Evolutionary conservation across 768 basidiomycete species (phyloP), one percentile per base, ranked within the genome.

Genomic region (Phanerochaete sordida): DNA sequence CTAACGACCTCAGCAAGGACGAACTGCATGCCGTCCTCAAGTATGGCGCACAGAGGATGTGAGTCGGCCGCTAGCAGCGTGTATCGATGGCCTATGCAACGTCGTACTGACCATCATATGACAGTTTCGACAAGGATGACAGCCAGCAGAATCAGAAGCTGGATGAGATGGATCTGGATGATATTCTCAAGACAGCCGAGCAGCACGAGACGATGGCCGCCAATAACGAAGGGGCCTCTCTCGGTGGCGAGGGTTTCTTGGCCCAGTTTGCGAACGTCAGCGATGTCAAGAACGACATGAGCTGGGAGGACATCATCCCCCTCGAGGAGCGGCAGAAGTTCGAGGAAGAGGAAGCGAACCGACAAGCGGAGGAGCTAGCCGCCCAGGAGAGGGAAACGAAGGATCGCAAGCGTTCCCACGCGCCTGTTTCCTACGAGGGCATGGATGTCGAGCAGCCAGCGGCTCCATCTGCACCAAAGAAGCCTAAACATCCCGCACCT

Each of bases 291-390:
- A 93, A 95, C 70, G 96, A 98, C 76, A 94, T 96, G 86, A 93
- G 74, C 68, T 99, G 97, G 97, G 97, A 99, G 70, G 97, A 98
- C 62, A 98, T 99, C 73, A 98, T 99, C 66, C 97, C 97, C 19
- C 72, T 90, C 9, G 94, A 95, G 24, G 94, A 94, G 68, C 88
- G 97, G 6, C 86, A 88, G 72, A 87, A 84, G 70, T 84, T 88
- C 46, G 93, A 93, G 61, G 81, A 83, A 28, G 95, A 95, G 64
- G 88, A 93, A 61, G 87, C 88, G 61, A 81, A 87, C 59, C 80
- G 83, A 59, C 86, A 85, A 67, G 84, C 83, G 37, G 89, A 93
- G 66, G 90, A 93, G 61, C 69, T 86, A 59, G 81, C 77, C 51
- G 77, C 87, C 7, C 84, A 86, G 63, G 89, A 91, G 59, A 57